Base-by-base conservation (phyloP, 2,329 filamentous ascomycete species). In the Ceratocystiopsis sp. region DNA sequence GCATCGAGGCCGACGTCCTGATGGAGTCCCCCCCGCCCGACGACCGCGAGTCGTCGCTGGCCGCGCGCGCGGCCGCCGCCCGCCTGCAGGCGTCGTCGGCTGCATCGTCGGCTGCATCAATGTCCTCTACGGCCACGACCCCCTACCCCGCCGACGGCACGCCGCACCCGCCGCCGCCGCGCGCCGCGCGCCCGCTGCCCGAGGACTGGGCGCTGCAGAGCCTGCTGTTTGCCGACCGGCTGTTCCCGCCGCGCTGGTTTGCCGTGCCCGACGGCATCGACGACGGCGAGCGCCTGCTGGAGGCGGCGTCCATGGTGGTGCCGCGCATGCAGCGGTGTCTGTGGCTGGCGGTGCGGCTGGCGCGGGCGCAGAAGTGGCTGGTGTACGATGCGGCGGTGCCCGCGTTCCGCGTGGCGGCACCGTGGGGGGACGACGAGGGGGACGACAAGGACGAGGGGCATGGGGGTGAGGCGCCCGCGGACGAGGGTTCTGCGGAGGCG, bases 171-270 rank as follows among this genome's bases (percentile, higher is more conserved):
- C 40, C 33, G 5, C 11, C 19, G 0, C 42, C 32, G 2, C 37
- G 38, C 0, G 36, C 36, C 3, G 21, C n/a, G 14, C 41, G 67
- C 1, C 78, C 80, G 0, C 55, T 85, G 0, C 77, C 78, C 0
- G 81, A 85, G 40, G 81, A 86, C 47, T 83, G 74, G 49, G 66
- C 71, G 0, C 67, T 84, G 44, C 66, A 77, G 1, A 80, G 80
- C 0, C 60, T 82, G 2, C 55, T 75, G 2, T 83, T 75, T 62
- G 62, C 68, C 0, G 65, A 74, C 2, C 62, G 64, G 12, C 78
- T 78, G 44, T 77, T 72, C 42, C 75, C 77, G 0, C 44, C 57
- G 0, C 59, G 64, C 1, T 82, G 73, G 71, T 83, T 83, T 12
- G n/a, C 11, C 2, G 32, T 55, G 0, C 64, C 66, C 10, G 66